phyloP scores from a whole-genome alignment of 371 early-diverging fungal species.

The Mucor lusitanicus region DNA sequence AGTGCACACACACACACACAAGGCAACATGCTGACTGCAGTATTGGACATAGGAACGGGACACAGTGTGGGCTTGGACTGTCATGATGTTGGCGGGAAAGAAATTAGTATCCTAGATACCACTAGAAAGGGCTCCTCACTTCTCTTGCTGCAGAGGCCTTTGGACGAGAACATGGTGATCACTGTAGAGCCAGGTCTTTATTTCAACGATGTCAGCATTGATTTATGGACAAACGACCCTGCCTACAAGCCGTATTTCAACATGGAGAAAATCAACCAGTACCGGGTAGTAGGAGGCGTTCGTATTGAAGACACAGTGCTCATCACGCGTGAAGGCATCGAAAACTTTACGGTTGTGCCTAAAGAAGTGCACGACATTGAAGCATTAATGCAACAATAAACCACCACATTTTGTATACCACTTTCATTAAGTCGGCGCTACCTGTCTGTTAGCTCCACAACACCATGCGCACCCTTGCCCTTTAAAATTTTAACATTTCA shows the following conservation, averaged over 20 bases:
- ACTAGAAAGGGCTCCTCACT: neutral
- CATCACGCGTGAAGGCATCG: slow-evolving; percentile 66
- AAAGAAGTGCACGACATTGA: slow-evolving; percentile 76
- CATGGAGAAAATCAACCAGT: slow-evolving; percentile 66
- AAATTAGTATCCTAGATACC: neutral
- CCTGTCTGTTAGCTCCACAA: neutral
- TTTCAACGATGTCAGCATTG: slow-evolving; percentile 56
- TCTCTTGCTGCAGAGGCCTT: slow-evolving; percentile 19
- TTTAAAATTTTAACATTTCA: neutral
- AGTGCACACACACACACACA: neutral
- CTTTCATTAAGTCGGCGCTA: neutral
- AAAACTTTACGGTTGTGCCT: slow-evolving; percentile 74
- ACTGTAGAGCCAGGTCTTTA: slow-evolving; percentile 92
- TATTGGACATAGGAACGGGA: slow-evolving; percentile 32
- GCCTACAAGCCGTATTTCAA: slow-evolving; percentile 61
- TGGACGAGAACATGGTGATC: slow-evolving; percentile 81
- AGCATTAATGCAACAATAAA: slow-evolving; percentile 37
- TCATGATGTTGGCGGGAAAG: slow-evolving; percentile 80
- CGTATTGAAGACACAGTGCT: slow-evolving; percentile 90
- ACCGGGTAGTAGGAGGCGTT: slow-evolving; percentile 83
- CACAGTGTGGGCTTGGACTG: slow-evolving; percentile 71
- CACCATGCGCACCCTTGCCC: neutral
- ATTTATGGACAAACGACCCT: slow-evolving; percentile 50
- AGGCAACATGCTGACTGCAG: neutral
- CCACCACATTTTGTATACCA: neutral